A percentile compares a stretch with the other conserved stretches of the same genome.
Evolutionary conservation across 192 early-diverging fungal genomes (phyloP).

Genomic region (Backusella tarrabulga): DNA sequence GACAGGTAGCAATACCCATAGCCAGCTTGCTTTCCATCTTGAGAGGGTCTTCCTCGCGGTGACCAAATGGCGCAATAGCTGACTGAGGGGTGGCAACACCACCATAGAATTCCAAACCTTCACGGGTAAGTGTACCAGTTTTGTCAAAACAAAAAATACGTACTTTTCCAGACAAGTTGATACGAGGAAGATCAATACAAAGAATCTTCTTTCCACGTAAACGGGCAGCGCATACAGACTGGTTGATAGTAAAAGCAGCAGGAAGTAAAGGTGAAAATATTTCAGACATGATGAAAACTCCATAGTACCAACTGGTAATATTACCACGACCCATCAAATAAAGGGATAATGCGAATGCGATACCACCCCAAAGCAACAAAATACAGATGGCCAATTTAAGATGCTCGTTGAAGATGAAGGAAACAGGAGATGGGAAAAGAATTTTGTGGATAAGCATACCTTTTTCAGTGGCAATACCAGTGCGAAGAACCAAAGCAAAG

Average conservation of each 20-base stretch:
- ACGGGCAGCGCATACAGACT: constrained; percentile 65
- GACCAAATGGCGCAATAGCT: constrained; percentile 20
- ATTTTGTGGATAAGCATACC: constrained; percentile 75
- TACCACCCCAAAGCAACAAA: constrained; percentile 64
- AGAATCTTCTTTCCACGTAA: constrained; percentile 63
- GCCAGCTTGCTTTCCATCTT: constrained; percentile 31
- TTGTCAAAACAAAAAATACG: constrained; percentile 80
- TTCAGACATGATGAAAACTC: constrained; percentile 70
- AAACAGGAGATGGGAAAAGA: constrained; percentile 65
- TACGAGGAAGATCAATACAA: constrained; percentile 72
- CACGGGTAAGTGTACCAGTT: constrained; percentile 75
- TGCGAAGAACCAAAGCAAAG: constrained; percentile 60
- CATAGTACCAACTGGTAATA: constrained; percentile 73
- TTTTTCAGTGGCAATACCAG: constrained; percentile 66
- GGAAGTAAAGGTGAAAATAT: constrained; percentile 69
- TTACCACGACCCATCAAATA: constrained; percentile 60
- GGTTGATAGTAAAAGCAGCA: constrained; percentile 73
- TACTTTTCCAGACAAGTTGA: constrained; percentile 74
- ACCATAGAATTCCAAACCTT: constrained; percentile 68
- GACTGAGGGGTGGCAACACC: constrained; percentile 13
- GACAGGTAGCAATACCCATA: constrained; percentile 60
- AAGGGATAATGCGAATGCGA: constrained; percentile 53
- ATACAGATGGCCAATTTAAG: constrained; percentile 67
- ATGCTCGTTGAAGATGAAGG: constrained; percentile 80
- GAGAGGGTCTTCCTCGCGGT: constrained; percentile 25